Evolutionary conservation across 1,284 basidiomycete species (phyloP).

Genomic region (Caloboletus firmus): DNA sequence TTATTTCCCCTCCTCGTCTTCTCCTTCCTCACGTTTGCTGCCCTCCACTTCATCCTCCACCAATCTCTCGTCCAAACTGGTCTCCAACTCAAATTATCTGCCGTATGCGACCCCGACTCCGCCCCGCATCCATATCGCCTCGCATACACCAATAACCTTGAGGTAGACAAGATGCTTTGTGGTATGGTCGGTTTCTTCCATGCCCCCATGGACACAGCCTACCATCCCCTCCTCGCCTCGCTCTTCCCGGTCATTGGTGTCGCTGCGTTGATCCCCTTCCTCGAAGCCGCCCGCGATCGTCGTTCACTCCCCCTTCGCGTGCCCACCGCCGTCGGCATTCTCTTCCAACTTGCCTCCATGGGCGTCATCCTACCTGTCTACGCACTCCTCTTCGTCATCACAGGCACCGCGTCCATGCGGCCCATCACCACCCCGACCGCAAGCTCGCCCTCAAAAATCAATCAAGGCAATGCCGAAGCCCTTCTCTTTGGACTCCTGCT

Average conservation of each 20-base stretch:
- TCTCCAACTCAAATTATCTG: constrained; percentile 10
- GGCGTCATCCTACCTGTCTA: constrained; percentile 44
- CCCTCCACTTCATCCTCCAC: constrained; percentile 16
- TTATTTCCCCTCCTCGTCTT: constrained; percentile 21
- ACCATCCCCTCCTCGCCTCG: constrained; percentile 33
- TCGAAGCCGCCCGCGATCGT: constrained; percentile 25
- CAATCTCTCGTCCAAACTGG: constrained; percentile 15
- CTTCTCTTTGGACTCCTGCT: constrained; percentile 41
- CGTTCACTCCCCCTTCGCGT: constrained; percentile 12
- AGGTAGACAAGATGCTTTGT: constrained; percentile 39
- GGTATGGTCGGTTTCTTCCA: constrained; percentile 43
- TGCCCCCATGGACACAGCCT: constrained; percentile 29
- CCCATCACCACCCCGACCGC: not conserved
- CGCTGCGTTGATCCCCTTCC: constrained; percentile 16
- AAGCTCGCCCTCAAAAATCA: constrained; percentile 10
- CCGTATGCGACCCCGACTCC: constrained; percentile 13
- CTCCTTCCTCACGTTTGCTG: constrained; percentile 9
- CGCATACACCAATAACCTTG: constrained; percentile 33
- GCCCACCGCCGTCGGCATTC: constrained; percentile 15
- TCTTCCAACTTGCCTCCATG: constrained; percentile 37
- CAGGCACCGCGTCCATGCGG: constrained; percentile 27
- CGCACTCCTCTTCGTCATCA: constrained; percentile 42
- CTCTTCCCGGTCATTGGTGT: constrained; percentile 25
- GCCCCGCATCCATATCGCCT: constrained; percentile 32
- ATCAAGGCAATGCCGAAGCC: constrained; percentile 44